Evolutionary conservation across 352 stramenopile genomes (phyloP).

Genomic region (Blastocystis sp.): DNA sequence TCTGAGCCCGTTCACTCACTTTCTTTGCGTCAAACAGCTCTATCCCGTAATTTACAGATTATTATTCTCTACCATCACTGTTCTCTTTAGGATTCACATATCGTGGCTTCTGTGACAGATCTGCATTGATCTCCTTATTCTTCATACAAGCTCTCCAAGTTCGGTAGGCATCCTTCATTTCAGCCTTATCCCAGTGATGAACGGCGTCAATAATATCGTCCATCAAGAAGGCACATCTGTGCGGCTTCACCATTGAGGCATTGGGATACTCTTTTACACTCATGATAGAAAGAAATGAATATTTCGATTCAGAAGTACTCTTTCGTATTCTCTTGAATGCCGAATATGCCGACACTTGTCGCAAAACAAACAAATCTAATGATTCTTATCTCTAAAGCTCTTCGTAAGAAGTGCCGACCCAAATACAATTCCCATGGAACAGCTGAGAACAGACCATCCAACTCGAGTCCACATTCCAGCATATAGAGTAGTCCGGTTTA

Average conservation of each 20-base stretch:
- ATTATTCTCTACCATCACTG: neutral
- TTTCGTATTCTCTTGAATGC: neutral
- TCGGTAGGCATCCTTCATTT: conserved; percentile 22
- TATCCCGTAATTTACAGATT: neutral
- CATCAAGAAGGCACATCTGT: conserved; percentile 27
- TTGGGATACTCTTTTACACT: neutral
- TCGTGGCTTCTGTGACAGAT: conserved; percentile 14
- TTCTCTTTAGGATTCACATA: conserved; percentile 22
- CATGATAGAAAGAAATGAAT: neutral
- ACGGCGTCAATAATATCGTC: conserved; percentile 36
- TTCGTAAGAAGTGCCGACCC: conserved; percentile 46
- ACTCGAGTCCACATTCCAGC: conserved; percentile 49
- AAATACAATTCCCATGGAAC: conserved; percentile 54
- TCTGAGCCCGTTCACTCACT: neutral
- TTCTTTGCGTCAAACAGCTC: conserved; percentile 50
- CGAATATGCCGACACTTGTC: neutral
- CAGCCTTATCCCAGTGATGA: conserved; percentile 18
- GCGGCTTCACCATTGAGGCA: conserved; percentile 11
- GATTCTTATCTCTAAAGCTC: conserved; percentile 1
- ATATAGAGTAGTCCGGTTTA: neutral
- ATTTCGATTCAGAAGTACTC: too few relatives aligned
- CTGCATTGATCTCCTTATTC: conserved; percentile 61
- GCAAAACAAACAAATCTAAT: conserved; percentile 35
- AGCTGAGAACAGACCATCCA: conserved; percentile 40
- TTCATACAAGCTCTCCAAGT: conserved; percentile 24